phyloP scores from a whole-genome alignment of 768 basidiomycete genomes.

The Kwoniella bestiolae region DNA sequence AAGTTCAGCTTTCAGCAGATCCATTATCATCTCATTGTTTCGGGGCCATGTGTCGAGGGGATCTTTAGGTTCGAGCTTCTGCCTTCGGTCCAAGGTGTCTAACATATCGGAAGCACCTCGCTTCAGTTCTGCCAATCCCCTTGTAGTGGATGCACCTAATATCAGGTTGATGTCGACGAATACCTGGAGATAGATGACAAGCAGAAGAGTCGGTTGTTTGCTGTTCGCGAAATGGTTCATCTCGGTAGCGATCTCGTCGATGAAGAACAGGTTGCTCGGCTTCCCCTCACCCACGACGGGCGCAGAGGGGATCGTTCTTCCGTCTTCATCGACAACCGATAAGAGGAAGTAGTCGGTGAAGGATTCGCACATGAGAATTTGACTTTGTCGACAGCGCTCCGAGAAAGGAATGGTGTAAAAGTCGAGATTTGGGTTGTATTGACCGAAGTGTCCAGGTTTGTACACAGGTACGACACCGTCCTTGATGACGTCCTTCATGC shows the following conservation, averaged over 20 bases:
- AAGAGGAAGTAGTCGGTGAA: constrained; percentile 21
- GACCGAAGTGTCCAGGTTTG: constrained; percentile 11
- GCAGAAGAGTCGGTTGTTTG: constrained; percentile 1
- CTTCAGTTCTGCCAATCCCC: neutral
- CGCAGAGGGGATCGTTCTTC: neutral
- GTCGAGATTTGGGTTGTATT: constrained; percentile 4
- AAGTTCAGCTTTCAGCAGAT: neutral
- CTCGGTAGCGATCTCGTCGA: constrained; percentile 22
- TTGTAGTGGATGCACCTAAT: neutral
- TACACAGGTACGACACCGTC: constrained; percentile 15
- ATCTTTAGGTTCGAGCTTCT: neutral
- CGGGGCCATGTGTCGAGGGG: neutral
- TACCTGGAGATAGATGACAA: constrained; percentile 14
- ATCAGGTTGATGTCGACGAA: constrained; percentile 21
- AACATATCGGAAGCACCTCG: constrained; percentile 2
- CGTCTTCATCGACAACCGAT: neutral
- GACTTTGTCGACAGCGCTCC: constrained; percentile 14
- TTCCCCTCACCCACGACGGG: neutral
- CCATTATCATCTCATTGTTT: neutral
- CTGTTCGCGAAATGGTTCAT: constrained; percentile 9
- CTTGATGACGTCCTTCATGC: constrained; percentile 4
- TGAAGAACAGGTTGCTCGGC: neutral
- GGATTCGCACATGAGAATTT: constrained; percentile 17
- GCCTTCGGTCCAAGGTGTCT: neutral
- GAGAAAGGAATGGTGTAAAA: neutral